Evolutionary conservation across 129 eudicot species (phyloP).

Genomic region (Centaurea solstitialis): DNA sequence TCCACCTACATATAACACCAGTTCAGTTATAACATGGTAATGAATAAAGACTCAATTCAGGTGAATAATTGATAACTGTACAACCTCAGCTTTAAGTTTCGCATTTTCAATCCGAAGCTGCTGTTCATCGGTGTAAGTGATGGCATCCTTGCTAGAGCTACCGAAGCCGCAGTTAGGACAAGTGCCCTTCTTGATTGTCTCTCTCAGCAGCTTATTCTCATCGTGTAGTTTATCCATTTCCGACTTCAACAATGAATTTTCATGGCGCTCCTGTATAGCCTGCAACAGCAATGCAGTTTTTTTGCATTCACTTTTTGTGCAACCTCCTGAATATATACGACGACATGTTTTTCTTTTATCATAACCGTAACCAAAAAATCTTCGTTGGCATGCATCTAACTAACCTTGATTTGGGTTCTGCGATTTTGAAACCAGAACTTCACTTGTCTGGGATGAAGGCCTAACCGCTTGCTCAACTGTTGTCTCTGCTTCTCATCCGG

Average conservation of each 20-base stretch:
- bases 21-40: neutral
- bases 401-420: conserved; percentile 96
- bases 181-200: conserved; percentile 48
- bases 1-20: conserved; percentile 56
- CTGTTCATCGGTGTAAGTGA: conserved; percentile 49
- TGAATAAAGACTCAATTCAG: neutral
- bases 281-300: conserved; percentile 39
- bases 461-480: conserved; percentile 84
- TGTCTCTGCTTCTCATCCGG: conserved; percentile 99
- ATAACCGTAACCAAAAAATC: neutral
- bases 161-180: conserved; percentile 86
- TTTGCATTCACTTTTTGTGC: neutral
- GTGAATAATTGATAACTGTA: neutral
- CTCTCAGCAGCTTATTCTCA: conserved; percentile 76
- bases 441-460: conserved; percentile 97
- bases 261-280: conserved; percentile 99
- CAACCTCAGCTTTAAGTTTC: conserved; percentile 90
- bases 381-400: conserved; percentile 12
- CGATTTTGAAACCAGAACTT: conserved; percentile 99
- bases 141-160: conserved; percentile 48
- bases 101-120: conserved; percentile 78
- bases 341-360: neutral
- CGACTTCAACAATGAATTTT: conserved; percentile 77
- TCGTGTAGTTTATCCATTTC: conserved; percentile 87
- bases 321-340: neutral